phyloP scores from a whole-genome alignment of 2,329 filamentous ascomycete species.

The Trichoderma citrinoviride region DNA sequence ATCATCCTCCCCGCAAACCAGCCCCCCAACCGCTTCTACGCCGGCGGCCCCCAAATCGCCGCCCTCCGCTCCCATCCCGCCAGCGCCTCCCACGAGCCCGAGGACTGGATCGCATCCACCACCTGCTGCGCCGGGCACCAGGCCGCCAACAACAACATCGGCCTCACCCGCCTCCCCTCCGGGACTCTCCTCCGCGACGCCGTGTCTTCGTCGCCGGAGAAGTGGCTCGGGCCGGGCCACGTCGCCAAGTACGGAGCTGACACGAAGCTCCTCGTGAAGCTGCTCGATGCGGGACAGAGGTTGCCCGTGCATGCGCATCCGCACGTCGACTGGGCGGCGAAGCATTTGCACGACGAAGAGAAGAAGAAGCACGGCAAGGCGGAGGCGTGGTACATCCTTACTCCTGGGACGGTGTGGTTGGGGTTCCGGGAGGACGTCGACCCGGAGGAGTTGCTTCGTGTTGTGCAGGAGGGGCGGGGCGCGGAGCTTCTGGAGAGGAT shows the following conservation, averaged over 20 bases:
- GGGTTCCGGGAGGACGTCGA: constrained; percentile 23
- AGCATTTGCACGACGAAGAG: constrained; percentile 23
- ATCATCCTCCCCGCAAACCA: constrained; percentile 25
- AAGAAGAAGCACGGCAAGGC: constrained; percentile 27
- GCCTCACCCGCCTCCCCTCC: constrained; percentile 22
- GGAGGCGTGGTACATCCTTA: constrained; percentile 28
- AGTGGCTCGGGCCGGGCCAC: constrained; percentile 26
- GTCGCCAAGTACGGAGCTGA: constrained; percentile 23
- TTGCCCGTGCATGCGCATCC: constrained; percentile 28
- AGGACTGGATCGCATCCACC: constrained; percentile 27
- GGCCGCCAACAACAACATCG: constrained; percentile 14
- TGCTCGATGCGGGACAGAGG: constrained; percentile 27
- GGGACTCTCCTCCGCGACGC: constrained; percentile 25
- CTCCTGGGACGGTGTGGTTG: constrained; percentile 23
- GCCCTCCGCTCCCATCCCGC: constrained; percentile 20
- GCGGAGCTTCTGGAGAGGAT: constrained; percentile 21
- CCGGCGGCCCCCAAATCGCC: constrained; percentile 24
- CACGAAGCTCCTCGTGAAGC: constrained; percentile 27
- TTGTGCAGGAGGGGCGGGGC: constrained; percentile 21
- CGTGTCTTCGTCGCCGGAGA: constrained; percentile 21
- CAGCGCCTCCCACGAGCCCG: constrained; percentile 22
- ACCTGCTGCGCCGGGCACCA: constrained; percentile 25
- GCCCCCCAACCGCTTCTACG: constrained; percentile 22
- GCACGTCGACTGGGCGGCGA: constrained; percentile 24
- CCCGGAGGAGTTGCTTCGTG: constrained; percentile 10